Conservation (phyloP, 2,329 filamentous ascomycete genomes). For the Sclerotinia sclerotiorum region DNA sequence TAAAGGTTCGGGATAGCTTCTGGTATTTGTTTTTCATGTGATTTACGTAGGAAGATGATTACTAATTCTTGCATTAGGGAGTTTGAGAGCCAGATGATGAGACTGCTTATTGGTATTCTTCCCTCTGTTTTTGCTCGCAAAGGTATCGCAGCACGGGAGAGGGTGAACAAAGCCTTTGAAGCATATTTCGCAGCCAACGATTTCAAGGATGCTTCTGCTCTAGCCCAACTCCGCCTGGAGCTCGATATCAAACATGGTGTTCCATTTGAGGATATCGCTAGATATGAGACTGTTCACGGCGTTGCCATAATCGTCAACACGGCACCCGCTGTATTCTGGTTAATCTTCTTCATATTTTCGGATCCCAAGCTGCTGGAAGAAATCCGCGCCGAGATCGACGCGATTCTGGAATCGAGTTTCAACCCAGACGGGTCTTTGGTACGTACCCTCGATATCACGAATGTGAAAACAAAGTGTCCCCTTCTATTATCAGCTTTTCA, state of each 20-base stretch:
- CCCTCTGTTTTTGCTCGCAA: conserved; percentile 25
- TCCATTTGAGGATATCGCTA: conserved; percentile 27
- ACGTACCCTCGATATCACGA: conserved; percentile 8
- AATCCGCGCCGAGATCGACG: conserved; percentile 33
- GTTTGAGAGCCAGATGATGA: conserved; percentile 40
- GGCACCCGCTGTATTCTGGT: conserved; percentile 39
- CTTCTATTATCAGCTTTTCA: conserved; percentile 45
- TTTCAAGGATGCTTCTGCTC: conserved; percentile 43
- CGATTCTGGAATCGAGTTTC: background rate
- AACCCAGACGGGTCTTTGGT: background rate
- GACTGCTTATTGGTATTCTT: background rate
- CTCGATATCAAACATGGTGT: conserved; percentile 40
- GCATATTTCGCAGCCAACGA: conserved; percentile 45
- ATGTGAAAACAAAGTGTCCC: conserved; percentile 38
- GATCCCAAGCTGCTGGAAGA: conserved; percentile 37
- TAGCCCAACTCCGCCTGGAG: conserved; percentile 43
- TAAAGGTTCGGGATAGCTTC: conserved; percentile 10
- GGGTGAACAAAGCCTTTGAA: conserved; percentile 37
- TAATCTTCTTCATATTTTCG: conserved; percentile 43
- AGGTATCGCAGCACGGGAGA: background rate
- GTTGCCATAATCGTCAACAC: conserved; percentile 47
- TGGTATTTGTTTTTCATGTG: conserved; percentile 10
- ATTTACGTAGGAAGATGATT: conserved; percentile 30
- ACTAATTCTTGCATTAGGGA: conserved; percentile 30
- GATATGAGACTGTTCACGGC: conserved; percentile 45